Evolutionary conservation across 305 asterid genomes (phyloP), one percentile per base, ranked within the genome.

Genomic region (Nicotiana rustica): DNA sequence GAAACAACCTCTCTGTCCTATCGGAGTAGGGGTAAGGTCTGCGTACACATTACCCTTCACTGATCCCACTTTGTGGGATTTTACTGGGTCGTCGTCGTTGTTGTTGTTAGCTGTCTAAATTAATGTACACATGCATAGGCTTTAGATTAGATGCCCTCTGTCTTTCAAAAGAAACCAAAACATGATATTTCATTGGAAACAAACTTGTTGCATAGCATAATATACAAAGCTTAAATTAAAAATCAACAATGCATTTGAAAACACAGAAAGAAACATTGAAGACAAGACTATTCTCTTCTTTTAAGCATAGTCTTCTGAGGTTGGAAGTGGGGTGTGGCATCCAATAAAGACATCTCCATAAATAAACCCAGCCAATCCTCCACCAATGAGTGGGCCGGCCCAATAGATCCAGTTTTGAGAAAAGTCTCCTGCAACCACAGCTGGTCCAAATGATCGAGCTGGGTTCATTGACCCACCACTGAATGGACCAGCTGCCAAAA

Each of bases 391-490:
- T 82, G 97, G 97, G 85, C 97, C 94, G 47, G 84, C 88, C 97
- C 97, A 93, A 44, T 93, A 93, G 83, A 91, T 86, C 95, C 97
- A 90, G 66, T 69, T 88, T 14, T 87, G 85, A 0, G 89, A 84
- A 71, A 93, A 89, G 82, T 91, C 88, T 12, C 91, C 94, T 0
- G 84, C 81, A 1, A 89, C 94, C 13, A 89, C 93, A 0, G 95
- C 92, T 0, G 95, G 95, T 66, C 97, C 97, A 75, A 91, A 89
- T n/a, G 95, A 91, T 5, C 97, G 86, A 18, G 94, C 97, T 10
- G 95, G 95, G 86, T 92, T 92, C 97, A 92, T 91, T 4, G 97
- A 91, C 65, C 97, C 97, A 49, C 94, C 97, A 60, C 93, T 91
- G 36, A 93, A 93, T 78, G 95, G 97, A 82, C 94, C 95, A 8